Conservation (phyloP, 2,329 filamentous ascomycete genomes). For the Fusarium tricinctum region DNA sequence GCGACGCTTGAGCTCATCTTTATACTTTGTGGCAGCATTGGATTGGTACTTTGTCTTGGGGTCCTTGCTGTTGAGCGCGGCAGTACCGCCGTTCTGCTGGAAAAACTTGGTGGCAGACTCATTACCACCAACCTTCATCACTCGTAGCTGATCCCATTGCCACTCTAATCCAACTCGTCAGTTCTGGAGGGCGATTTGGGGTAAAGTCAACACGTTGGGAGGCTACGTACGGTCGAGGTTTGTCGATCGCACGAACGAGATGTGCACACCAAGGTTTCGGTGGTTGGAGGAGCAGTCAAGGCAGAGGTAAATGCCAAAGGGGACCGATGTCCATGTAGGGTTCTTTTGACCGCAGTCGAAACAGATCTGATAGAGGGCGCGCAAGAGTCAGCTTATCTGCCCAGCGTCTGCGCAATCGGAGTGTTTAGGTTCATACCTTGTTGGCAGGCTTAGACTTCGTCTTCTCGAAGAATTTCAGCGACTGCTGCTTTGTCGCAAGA, state of each 20-base stretch:
- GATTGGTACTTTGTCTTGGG: conserved; percentile 97
- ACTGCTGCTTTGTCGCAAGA: conserved; percentile 91
- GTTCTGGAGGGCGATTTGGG: conserved; percentile 28
- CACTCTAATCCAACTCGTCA: conserved; percentile 71
- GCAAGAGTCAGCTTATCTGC: conserved; percentile 24
- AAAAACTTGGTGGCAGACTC: conserved; percentile 99
- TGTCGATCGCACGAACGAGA: conserved; percentile 98
- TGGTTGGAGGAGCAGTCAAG: conserved; percentile 98
- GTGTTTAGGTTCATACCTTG: conserved; percentile 73
- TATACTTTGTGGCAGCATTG: conserved; percentile 94
- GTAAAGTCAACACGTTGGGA: conserved; percentile 3
- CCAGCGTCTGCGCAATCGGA: neutral
- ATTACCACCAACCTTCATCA: conserved; percentile 99
- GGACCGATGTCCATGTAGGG: conserved; percentile 97
- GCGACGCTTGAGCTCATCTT: conserved; percentile 92
- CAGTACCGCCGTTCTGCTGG: conserved; percentile 93
- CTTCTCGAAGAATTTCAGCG: conserved; percentile 98
- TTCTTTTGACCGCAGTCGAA: conserved; percentile 99
- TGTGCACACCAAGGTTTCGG: conserved; percentile 97
- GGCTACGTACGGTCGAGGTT: conserved; percentile 90
- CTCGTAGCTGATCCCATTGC: conserved; percentile 98
- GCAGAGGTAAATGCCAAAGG: conserved; percentile 97
- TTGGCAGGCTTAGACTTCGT: conserved; percentile 94
- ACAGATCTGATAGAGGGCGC: conserved; percentile 76
- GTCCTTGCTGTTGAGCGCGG: conserved; percentile 95